phyloP scores from a whole-genome alignment of 495 filamentous ascomycete genomes.

The Talaromyces liani region DNA sequence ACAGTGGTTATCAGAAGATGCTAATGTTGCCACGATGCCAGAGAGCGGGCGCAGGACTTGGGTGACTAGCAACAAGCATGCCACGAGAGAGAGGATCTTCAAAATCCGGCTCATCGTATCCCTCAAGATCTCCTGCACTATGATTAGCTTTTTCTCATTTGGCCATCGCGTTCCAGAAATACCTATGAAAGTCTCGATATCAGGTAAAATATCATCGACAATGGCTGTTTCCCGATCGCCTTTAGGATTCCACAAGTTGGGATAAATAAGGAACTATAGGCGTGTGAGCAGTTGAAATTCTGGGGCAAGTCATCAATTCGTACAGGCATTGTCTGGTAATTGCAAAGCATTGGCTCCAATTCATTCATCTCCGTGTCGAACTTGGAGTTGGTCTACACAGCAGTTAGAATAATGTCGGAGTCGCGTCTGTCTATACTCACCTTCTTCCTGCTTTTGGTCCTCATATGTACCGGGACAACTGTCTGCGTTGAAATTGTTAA shows the following conservation, averaged over 20 bases:
- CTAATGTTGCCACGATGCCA: not conserved
- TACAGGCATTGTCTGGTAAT: not conserved
- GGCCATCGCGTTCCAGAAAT: not conserved
- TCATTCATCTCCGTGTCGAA: not conserved
- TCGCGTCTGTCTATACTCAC: not conserved
- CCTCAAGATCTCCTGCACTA: not conserved
- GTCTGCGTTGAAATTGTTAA: not conserved
- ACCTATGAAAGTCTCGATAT: not conserved
- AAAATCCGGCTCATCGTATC: not conserved
- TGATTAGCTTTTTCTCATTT: not conserved
- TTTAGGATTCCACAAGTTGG: conserved; percentile 4
- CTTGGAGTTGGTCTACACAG: not conserved
- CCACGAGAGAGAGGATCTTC: not conserved
- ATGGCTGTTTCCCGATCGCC: not conserved
- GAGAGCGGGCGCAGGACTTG: not conserved
- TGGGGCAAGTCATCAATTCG: not conserved
- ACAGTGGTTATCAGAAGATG: not conserved
- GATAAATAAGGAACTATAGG: conserved; percentile 3
- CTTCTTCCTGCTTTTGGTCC: not conserved
- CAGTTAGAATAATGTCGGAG: not conserved
- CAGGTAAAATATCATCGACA: not conserved
- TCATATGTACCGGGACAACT: not conserved
- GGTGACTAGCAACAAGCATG: not conserved
- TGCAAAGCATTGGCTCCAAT: conserved; percentile 1
- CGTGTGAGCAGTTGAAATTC: not conserved